Conservation (phyloP, 805 yeast genomes). For the Osmozyma mogii region DNA sequence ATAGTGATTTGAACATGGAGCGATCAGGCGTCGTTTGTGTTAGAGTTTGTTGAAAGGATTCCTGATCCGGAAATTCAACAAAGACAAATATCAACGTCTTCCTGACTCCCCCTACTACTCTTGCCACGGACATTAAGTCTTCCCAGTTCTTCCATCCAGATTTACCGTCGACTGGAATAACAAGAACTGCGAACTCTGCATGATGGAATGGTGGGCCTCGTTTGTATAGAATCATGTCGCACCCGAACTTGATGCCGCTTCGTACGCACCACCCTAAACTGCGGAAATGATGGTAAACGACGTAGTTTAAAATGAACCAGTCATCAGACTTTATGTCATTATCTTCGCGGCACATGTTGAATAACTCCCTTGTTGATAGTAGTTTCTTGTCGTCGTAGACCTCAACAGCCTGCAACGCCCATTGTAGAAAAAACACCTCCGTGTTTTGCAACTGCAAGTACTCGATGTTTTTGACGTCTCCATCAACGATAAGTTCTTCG, state of each 20-base stretch:
- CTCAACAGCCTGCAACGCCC: conserved; percentile 45
- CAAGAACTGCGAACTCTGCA: conserved; percentile 72
- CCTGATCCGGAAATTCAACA: conserved; percentile 47
- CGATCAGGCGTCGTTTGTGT: conserved; percentile 3
- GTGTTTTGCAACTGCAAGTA: conserved; percentile 63
- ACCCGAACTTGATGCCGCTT: conserved; percentile 86
- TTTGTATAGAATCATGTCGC: conserved; percentile 74
- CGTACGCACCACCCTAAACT: conserved; percentile 93
- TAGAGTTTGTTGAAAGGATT: conserved; percentile 17
- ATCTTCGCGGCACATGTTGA: conserved; percentile 17
- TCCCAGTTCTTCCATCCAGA: conserved; percentile 46
- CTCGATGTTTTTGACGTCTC: conserved; percentile 24
- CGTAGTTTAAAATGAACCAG: conserved; percentile 47
- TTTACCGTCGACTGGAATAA: conserved; percentile 33
- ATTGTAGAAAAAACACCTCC: conserved; percentile 65
- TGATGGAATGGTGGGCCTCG: conserved; percentile 95
- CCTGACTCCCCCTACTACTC: conserved; percentile 84
- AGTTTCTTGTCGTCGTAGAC: conserved; percentile 15
- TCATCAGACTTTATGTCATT: conserved; percentile 3
- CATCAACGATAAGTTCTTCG: conserved; percentile 11
- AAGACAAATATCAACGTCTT: conserved; percentile 66
- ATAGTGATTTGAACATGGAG: conserved; percentile 19
- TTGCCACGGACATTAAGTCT: conserved; percentile 48
- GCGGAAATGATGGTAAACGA: conserved; percentile 78
- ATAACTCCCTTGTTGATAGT: conserved; percentile 15